These are phyloP conservation scores for Paspalum notatum DNA, from an alignment of 176 grass and related monocot genomes.

Conservation along the genomic window DNA sequence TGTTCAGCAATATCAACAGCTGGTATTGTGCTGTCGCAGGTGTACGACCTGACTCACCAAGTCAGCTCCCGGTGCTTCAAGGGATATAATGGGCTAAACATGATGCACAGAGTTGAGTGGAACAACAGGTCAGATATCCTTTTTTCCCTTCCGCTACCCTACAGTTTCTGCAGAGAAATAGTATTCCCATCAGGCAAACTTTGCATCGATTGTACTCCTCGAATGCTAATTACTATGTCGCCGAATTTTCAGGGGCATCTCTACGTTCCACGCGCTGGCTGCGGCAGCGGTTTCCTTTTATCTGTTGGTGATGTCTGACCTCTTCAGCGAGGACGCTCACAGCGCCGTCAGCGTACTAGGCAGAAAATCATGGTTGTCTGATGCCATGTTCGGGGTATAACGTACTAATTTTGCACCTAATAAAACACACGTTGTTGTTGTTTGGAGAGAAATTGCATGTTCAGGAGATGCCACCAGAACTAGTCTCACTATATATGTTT, in stretches of 20 bases:
- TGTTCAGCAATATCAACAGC: background rate
- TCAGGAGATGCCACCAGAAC: background rate
- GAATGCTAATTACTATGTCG: background rate
- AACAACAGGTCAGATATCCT: slow-evolving; percentile 63
- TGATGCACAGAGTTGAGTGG: slow-evolving; percentile 69
- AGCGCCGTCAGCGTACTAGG: slow-evolving; percentile 38
- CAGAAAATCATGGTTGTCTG: slow-evolving; percentile 75
- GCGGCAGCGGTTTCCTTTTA: slow-evolving; percentile 70
- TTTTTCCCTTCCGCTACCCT: background rate
- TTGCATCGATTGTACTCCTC: background rate
- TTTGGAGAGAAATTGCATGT: background rate
- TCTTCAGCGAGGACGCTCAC: slow-evolving; percentile 51
- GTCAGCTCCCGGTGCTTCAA: slow-evolving; percentile 59
- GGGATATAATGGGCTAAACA: slow-evolving; percentile 60
- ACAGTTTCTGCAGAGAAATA: background rate
- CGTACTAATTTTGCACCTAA: background rate
- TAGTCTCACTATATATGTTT: background rate
- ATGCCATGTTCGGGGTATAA: slow-evolving; percentile 80
- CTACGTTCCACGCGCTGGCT: slow-evolving; percentile 75
- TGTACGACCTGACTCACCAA: slow-evolving; percentile 57
- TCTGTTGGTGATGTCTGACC: slow-evolving; percentile 63
- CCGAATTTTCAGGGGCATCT: slow-evolving; percentile 57
- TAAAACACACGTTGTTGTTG: background rate
- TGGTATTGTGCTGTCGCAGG: slow-evolving; percentile 34
- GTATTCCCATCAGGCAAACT: background rate